phyloP scores from a whole-genome alignment of 202 grass and related monocot species.

The Miscanthus sacchariflorus region DNA sequence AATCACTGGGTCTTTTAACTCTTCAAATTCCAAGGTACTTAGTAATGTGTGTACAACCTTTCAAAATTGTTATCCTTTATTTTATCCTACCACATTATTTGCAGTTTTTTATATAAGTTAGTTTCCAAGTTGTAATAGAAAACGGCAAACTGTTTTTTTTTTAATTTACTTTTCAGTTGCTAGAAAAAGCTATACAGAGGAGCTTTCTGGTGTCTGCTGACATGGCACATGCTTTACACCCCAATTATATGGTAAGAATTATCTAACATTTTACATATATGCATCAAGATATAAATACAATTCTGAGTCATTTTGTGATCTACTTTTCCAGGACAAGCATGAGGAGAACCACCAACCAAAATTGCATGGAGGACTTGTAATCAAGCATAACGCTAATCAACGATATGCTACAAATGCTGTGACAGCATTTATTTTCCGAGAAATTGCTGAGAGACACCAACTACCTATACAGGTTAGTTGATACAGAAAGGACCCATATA shows the following conservation, averaged over 20 bases:
- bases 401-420: constrained; percentile 97
- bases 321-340: constrained; percentile 85
- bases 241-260: constrained; percentile 59
- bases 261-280: not conserved
- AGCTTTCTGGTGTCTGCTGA: constrained; percentile 98
- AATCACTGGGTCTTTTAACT: constrained; percentile 80
- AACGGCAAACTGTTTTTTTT: constrained; percentile 7
- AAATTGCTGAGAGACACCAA: constrained; percentile 79
- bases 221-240: constrained; percentile 96
- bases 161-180: constrained; percentile 55
- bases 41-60: not conserved
- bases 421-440: constrained; percentile 90
- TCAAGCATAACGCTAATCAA: constrained; percentile 97
- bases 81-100: not conserved
- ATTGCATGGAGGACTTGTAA: constrained; percentile 92
- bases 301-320: constrained; percentile 12
- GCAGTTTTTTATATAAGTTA: not conserved
- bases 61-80: not conserved
- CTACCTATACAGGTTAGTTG: constrained; percentile 31
- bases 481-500: not conserved
- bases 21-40: constrained; percentile 55
- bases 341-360: constrained; percentile 99
- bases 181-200: constrained; percentile 88
- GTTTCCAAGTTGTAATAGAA: constrained; percentile 2
- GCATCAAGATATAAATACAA: constrained; percentile 21